A percentile compares a stretch with the other conserved stretches of the same genome.
These are phyloP conservation scores for Plantago major DNA, from an alignment of 257 asterid species.

Conservation along the genomic window DNA sequence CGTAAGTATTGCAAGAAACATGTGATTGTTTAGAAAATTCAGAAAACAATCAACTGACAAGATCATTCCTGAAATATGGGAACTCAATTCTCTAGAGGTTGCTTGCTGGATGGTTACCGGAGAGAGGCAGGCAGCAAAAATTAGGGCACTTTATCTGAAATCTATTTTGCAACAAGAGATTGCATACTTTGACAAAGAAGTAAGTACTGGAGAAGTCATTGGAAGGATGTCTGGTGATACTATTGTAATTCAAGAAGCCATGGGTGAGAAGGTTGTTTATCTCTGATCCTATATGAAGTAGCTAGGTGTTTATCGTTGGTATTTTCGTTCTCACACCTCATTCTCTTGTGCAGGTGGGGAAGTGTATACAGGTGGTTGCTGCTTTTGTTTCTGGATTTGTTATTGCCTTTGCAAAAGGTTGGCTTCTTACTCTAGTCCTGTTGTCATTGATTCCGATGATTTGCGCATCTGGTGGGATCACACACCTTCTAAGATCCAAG, in stretches of 20 bases:
- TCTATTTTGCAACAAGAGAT: conserved; percentile 49
- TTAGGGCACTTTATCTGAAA: conserved; percentile 35
- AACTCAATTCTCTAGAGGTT: conserved; percentile 36
- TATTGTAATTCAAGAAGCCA: conserved; percentile 44
- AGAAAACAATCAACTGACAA: background rate
- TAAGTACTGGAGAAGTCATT: conserved; percentile 43
- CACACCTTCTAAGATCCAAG: conserved; percentile 16
- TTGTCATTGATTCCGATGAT: conserved; percentile 27
- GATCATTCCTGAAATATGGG: background rate
- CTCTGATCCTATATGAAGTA: background rate
- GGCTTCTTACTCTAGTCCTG: conserved; percentile 43
- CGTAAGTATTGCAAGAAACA: conserved; percentile 31
- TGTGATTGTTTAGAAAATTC: background rate
- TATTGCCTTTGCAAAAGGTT: conserved; percentile 37
- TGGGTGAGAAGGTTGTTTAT: conserved; percentile 45
- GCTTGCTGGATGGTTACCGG: conserved; percentile 54
- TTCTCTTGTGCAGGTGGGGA: conserved; percentile 31
- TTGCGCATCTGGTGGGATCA: conserved; percentile 17
- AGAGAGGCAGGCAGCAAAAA: conserved; percentile 50
- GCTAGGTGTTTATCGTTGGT: background rate
- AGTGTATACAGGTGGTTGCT: conserved; percentile 27
- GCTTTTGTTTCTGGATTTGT: conserved; percentile 32
- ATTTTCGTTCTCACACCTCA: background rate
- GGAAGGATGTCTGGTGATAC: conserved; percentile 43
- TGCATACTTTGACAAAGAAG: conserved; percentile 49